Base-by-base conservation (phyloP, 2,329 filamentous ascomycete genomes). In the Colletotrichum sp. region DNA sequence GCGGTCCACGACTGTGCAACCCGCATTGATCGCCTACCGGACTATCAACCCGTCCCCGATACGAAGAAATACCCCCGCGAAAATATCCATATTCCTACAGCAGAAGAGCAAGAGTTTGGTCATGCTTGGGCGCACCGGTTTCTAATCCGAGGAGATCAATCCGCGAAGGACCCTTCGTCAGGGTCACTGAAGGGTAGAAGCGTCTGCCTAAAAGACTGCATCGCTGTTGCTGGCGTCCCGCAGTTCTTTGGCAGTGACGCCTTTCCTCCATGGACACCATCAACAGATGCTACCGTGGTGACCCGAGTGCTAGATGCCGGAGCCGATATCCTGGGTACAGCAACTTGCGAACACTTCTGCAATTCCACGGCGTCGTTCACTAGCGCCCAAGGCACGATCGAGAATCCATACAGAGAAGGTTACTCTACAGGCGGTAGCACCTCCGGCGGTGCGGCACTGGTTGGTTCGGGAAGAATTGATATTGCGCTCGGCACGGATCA, bases 331-430 rank as follows among this genome's bases (percentile, higher is more conserved):
- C 83, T 86, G 9, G 87, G 90, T 13, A 90, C 88, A 1, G 84
- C 88, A 1, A 85, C 85, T 0, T 91, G 90, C 73, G 90, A 91
- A 76, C 89, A 90, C 77, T 87, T 88, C 64, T 91, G 88, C 76
- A 86, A 87, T 74, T 87, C 86, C 0, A 87, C 88, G 2, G 84
- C 85, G 0, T 88, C 87, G 0, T 89, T 86, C 75, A 89, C 86
- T 0, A 86, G 84, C 43, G 86, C 86, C 8, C 86, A 86, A 18
- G 88, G 89, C 1, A 80, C 81, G 1, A 83, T 90, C 8, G 83
- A 89, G 13, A 90, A 88, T 60, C 88, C 88, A 0, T 83, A 83
- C 34, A 78, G 77, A 1, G 79, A 81, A 65, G 88, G 88, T 0
- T 89, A 89, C 77, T 88, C 84, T 1, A 82, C 86, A 10, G 88